Evolutionary conservation across 2,329 filamentous ascomycete genomes (phyloP).

Genomic region (Colletotrichum higginsianum): DNA sequence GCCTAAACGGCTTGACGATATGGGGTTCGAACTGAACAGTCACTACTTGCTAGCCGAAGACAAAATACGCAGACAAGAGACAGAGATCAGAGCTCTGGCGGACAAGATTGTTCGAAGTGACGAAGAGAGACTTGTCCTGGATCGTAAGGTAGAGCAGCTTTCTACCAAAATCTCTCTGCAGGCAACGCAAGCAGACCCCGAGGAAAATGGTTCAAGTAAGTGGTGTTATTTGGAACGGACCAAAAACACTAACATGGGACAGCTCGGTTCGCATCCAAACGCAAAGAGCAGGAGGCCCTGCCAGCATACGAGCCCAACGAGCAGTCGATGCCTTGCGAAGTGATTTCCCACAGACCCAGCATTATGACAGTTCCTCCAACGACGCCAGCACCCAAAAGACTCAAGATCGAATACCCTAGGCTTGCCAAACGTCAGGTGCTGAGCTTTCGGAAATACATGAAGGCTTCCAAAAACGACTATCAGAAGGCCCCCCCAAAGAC

Average conservation of each 20-base stretch:
- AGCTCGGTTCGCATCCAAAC: neutral
- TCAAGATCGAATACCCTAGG: neutral
- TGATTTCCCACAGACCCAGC: neutral
- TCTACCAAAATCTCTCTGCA: neutral
- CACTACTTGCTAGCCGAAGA: slow-evolving; percentile 10
- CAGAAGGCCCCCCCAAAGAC: neutral
- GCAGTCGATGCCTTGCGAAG: neutral
- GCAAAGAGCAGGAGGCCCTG: neutral
- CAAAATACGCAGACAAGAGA: slow-evolving; percentile 12
- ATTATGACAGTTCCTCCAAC: neutral
- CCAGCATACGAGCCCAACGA: neutral
- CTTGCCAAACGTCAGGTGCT: neutral
- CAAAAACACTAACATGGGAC: neutral
- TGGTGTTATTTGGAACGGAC: neutral
- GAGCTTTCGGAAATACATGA: neutral
- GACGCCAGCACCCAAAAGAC: neutral
- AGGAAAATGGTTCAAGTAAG: neutral
- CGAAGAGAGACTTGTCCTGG: slow-evolving; percentile 1
- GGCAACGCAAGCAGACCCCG: slow-evolving; percentile 1
- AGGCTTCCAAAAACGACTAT: neutral
- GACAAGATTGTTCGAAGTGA: slow-evolving; percentile 7
- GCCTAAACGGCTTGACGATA: slow-evolving; percentile 17
- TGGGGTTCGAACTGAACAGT: slow-evolving; percentile 13
- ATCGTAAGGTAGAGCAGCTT: slow-evolving; percentile 12
- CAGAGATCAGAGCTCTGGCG: slow-evolving; percentile 3